phyloP scores from a whole-genome alignment of 2,329 filamentous ascomycete species.

The Talaromyces funiculosus region DNA sequence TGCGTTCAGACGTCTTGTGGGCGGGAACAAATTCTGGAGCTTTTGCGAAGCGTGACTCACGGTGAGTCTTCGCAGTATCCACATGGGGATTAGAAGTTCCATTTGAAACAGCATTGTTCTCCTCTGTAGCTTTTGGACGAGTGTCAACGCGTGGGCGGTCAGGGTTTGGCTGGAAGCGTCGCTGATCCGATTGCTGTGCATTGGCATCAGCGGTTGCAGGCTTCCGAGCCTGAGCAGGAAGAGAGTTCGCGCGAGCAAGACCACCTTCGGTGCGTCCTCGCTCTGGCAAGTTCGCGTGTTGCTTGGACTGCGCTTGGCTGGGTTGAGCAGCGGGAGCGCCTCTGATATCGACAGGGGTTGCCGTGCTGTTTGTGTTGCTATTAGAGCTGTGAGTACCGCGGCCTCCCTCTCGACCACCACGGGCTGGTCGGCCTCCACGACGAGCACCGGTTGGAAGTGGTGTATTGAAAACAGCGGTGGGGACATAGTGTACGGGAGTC shows the following conservation, averaged over 20 bases:
- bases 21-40: conserved; percentile 25
- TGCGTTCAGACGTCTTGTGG: conserved; percentile 24
- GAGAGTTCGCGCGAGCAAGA: conserved; percentile 34
- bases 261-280: conserved; percentile 33
- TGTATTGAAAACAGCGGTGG: conserved; percentile 80
- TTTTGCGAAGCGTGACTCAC: conserved; percentile 31
- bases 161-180: conserved; percentile 27
- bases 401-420: conserved; percentile 49
- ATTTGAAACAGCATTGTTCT: conserved; percentile 20
- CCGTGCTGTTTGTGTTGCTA: conserved; percentile 19
- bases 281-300: conserved; percentile 28
- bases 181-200: conserved; percentile 24
- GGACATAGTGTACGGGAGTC: conserved; percentile 76
- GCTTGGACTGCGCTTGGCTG: conserved; percentile 21
- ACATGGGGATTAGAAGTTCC: conserved; percentile 26
- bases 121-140: conserved; percentile 28
- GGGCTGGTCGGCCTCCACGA: conserved; percentile 51
- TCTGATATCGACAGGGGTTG: background rate
- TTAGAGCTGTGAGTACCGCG: conserved; percentile 37
- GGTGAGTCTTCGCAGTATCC: conserved; percentile 28
- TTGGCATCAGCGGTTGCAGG: conserved; percentile 31
- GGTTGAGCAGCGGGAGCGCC: conserved; percentile 28
- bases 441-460: conserved; percentile 54
- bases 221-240: conserved; percentile 34
- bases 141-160: conserved; percentile 26